Evolutionary conservation across 495 filamentous ascomycete species (phyloP), one percentile per base, ranked within the genome.

Genomic region (Neurospora africana): DNA sequence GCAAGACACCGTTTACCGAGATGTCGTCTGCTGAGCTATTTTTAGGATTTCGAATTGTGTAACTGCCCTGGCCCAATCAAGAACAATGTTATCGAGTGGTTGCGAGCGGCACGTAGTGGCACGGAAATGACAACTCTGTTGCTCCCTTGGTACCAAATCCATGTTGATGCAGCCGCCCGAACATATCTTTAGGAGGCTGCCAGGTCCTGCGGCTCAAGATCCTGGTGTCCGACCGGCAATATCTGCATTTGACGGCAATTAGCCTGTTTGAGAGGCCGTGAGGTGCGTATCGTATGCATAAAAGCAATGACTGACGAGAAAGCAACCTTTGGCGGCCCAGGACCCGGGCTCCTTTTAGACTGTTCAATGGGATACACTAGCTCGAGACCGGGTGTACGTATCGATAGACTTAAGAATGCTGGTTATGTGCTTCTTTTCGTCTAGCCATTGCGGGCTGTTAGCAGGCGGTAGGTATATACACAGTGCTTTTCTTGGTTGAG

Each of bases 161-260:
- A 35, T 69, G 68, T 72, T 65, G 68, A 35, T 40, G 21, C 53
- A 40, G 53, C 38, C 53, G 39, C 38, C 36, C 37, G 27, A 70
- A 11, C 39, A 33, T 35, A 68, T 19, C 19, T 4, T 71, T 58
- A 58, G 58, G 38, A 73, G 41, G 30, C 69, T 33, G 69, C 7
- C 15, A 36, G 47, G 71, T 73, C 69, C 33, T 74, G 69, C 68
- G 40, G 47, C 58, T 61, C 44, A n/a, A 38, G 37, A 69, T 44
- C 71, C 69, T 70, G 33, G 21, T 69, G 38, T 47, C 40, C 43
- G 41, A 35, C 69, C 35, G 72, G 75, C 74, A 77, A 74, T 77
- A 74, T 74, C 71, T 43, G 69, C 23, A 73, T 65, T 65, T 65
- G 53, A 71, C 69, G 72, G 70, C 74, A 79, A 78, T 78, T 79